phyloP scores from a whole-genome alignment of 352 stramenopile species.

The Phytophthora brassicae region DNA sequence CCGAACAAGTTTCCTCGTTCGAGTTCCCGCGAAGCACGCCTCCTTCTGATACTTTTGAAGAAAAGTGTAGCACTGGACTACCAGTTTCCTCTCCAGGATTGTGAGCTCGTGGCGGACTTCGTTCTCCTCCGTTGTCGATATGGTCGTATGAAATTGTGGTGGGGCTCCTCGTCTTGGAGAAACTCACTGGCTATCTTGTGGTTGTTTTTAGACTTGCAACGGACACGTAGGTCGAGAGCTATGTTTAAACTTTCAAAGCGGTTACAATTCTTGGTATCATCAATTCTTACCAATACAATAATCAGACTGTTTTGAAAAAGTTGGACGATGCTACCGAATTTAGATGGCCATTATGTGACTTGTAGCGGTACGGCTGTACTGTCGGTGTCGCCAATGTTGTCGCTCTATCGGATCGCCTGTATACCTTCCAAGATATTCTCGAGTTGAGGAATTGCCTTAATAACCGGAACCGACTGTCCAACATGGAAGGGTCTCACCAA shows the following conservation, averaged over 20 bases:
- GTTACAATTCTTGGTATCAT: slow-evolving; percentile 1
- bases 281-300: slow-evolving; percentile 1
- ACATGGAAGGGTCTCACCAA: too few species aligned
- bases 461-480: too few species aligned
- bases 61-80: slow-evolving; percentile 3
- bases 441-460: too few species aligned
- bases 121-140: neutral
- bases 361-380: too few species aligned
- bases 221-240: neutral
- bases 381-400: too few species aligned
- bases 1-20: slow-evolving; percentile 1
- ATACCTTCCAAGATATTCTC: too few species aligned
- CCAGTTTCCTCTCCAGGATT: neutral
- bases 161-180: neutral
- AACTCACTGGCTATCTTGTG: neutral
- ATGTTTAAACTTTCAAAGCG: neutral
- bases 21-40: neutral
- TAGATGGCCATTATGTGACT: too few species aligned
- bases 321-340: too few species aligned
- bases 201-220: neutral
- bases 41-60: neutral
- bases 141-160: neutral
- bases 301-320: too few species aligned
- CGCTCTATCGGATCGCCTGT: too few species aligned
- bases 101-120: neutral